Percentiles rank a stretch among this genome's conserved stretches.
These are phyloP conservation scores for Chalaropsis ovoidea DNA, from an alignment of 2,329 filamentous ascomycete genomes.

Conservation along the genomic window DNA sequence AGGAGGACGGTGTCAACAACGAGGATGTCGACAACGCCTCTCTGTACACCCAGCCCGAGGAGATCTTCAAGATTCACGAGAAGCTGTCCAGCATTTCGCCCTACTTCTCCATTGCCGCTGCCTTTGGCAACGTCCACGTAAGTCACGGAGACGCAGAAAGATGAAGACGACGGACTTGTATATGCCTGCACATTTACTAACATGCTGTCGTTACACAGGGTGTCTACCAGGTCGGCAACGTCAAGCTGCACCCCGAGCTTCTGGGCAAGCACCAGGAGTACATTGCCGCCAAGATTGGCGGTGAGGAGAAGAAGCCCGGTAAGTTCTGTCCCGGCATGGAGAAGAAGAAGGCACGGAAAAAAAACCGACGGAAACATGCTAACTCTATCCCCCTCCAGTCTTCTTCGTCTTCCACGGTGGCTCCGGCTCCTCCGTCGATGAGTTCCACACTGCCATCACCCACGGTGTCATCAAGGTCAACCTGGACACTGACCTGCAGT, in stretches of 20 bases:
- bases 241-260: constrained; percentile 91
- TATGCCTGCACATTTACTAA: not conserved
- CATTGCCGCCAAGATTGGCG: constrained; percentile 68
- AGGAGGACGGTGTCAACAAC: constrained; percentile 96
- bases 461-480: constrained; percentile 99
- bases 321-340: not conserved
- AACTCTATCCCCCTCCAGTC: constrained; percentile 34
- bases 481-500: constrained; percentile 96
- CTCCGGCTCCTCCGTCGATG: constrained; percentile 79
- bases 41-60: constrained; percentile 94
- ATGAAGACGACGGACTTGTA: no score
- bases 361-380: not conserved
- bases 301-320: constrained; percentile 66
- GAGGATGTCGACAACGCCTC: constrained; percentile 93
- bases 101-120: constrained; percentile 96
- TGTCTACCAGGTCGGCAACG: constrained; percentile 97
- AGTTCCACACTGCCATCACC: constrained; percentile 79
- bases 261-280: constrained; percentile 92
- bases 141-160: not conserved
- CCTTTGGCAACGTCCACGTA: constrained; percentile 94
- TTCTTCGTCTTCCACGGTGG: constrained; percentile 99
- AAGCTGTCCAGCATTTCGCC: constrained; percentile 74
- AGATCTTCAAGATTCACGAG: constrained; percentile 86
- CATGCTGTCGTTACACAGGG: constrained; percentile 32
- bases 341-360: not conserved